phyloP scores from a whole-genome alignment of 768 basidiomycete species.

The Porphyrellus cyaneotinctus region DNA sequence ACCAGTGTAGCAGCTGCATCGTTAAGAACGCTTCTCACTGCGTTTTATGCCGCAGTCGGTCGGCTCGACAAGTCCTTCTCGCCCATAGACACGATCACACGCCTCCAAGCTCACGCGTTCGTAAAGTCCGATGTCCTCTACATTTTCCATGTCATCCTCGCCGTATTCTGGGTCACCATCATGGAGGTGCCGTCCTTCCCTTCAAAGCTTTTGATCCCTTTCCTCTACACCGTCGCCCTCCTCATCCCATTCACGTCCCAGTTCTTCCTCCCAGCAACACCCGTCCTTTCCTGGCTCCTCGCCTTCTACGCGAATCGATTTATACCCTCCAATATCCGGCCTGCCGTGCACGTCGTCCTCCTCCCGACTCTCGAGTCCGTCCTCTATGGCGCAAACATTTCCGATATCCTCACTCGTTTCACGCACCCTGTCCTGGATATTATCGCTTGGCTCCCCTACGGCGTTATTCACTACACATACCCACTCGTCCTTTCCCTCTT shows the following conservation, averaged over 20 bases:
- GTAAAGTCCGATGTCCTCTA: conserved; percentile 56
- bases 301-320: conserved; percentile 84
- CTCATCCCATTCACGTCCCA: conserved; percentile 84
- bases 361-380: conserved; percentile 94
- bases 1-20: neutral
- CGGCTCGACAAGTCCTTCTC: conserved; percentile 77
- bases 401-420: conserved; percentile 91
- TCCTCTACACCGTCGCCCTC: conserved; percentile 63
- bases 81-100: conserved; percentile 58
- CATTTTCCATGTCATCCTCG: conserved; percentile 58
- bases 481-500: conserved; percentile 85
- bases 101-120: conserved; percentile 56
- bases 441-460: conserved; percentile 95
- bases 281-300: conserved; percentile 82
- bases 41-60: conserved; percentile 57
- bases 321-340: conserved; percentile 73
- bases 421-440: conserved; percentile 92
- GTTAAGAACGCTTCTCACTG: conserved; percentile 30
- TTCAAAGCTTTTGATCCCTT: conserved; percentile 71
- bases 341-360: conserved; percentile 83
- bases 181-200: conserved; percentile 71
- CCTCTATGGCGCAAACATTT: conserved; percentile 96
- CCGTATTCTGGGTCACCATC: conserved; percentile 66
- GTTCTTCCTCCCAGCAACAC: conserved; percentile 86
- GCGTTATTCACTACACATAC: conserved; percentile 83